These are phyloP conservation scores for Sechiopsis laciniata DNA, from an alignment of 306 rosid species.

Conservation along the genomic window DNA sequence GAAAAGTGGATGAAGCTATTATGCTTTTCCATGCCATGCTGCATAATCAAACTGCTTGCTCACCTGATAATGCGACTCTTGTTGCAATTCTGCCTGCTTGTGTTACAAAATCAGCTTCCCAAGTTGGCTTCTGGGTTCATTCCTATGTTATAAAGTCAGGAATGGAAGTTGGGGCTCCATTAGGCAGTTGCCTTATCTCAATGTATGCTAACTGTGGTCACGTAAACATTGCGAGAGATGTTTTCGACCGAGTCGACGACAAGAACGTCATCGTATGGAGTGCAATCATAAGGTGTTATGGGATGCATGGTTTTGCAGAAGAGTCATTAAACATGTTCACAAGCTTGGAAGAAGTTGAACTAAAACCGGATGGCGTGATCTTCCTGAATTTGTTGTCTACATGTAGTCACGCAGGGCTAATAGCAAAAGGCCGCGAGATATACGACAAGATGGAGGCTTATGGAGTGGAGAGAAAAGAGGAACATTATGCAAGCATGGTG, in stretches of 20 bases:
- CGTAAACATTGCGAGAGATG: constrained; percentile 43
- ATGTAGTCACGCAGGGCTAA: constrained; percentile 71
- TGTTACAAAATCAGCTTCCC: constrained; percentile 45
- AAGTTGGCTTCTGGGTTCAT: constrained; percentile 66
- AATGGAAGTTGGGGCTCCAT: constrained; percentile 43
- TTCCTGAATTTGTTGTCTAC: constrained; percentile 57
- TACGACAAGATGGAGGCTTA: constrained; percentile 50
- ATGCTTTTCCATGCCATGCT: constrained; percentile 42
- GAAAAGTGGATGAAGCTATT: constrained; percentile 43
- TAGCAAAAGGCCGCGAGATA: constrained; percentile 47
- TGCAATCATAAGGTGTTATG: constrained; percentile 69
- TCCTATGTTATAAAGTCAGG: constrained; percentile 51
- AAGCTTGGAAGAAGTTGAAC: constrained; percentile 37
- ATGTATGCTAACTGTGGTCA: constrained; percentile 63
- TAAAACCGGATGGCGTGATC: constrained; percentile 43
- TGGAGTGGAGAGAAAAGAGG: constrained; percentile 46
- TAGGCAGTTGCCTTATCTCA: constrained; percentile 60
- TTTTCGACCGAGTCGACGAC: constrained; percentile 40
- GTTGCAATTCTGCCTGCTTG: constrained; percentile 59
- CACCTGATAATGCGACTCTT: constrained; percentile 56
- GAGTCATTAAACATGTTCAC: constrained; percentile 56
- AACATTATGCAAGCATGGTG: constrained; percentile 74
- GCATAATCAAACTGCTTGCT: constrained; percentile 26
- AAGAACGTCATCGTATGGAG: constrained; percentile 49
- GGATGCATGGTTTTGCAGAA: constrained; percentile 54